These are phyloP conservation scores for Stagonosporopsis chrysanthemi DNA, from an alignment of 2,329 filamentous ascomycete genomes.

Conservation along the genomic window DNA sequence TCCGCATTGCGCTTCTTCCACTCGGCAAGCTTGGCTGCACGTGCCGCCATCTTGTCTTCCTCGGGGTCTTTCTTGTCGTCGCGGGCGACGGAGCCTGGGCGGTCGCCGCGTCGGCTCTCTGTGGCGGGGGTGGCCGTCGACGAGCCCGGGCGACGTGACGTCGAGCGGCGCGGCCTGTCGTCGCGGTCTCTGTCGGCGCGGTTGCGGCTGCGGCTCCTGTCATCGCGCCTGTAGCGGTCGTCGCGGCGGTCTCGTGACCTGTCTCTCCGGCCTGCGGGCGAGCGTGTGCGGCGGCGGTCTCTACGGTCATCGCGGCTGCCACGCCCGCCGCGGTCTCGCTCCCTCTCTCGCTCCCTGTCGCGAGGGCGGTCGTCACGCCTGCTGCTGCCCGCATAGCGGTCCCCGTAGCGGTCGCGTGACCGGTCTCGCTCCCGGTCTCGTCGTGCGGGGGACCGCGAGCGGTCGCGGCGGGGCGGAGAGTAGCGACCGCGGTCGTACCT, in stretches of 20 bases:
- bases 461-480: conserved; percentile 44
- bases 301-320: conserved; percentile 52
- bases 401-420: conserved; percentile 47
- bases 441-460: conserved; percentile 59
- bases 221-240: conserved; percentile 45
- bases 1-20: conserved; percentile 76
- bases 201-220: conserved; percentile 44
- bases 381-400: conserved; percentile 53
- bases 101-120: conserved; percentile 36
- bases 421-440: conserved; percentile 40
- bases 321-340: conserved; percentile 43
- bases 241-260: conserved; percentile 63
- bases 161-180: conserved; percentile 59
- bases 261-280: conserved; percentile 65
- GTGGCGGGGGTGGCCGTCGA: conserved; percentile 61
- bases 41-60: conserved; percentile 36
- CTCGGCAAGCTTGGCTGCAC: conserved; percentile 63
- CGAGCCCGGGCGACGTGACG: conserved; percentile 55
- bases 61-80: conserved; percentile 55
- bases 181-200: conserved; percentile 33
- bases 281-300: conserved; percentile 53
- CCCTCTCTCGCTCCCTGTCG: conserved; percentile 42
- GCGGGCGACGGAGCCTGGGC: conserved; percentile 52
- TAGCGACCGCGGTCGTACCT: conserved; percentile 60
- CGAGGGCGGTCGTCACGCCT: conserved; percentile 57